Evolutionary conservation across 2,329 filamentous ascomycete genomes (phyloP), one percentile per base, ranked within the genome.

Genomic region (Aspergillus costaricaensis): DNA sequence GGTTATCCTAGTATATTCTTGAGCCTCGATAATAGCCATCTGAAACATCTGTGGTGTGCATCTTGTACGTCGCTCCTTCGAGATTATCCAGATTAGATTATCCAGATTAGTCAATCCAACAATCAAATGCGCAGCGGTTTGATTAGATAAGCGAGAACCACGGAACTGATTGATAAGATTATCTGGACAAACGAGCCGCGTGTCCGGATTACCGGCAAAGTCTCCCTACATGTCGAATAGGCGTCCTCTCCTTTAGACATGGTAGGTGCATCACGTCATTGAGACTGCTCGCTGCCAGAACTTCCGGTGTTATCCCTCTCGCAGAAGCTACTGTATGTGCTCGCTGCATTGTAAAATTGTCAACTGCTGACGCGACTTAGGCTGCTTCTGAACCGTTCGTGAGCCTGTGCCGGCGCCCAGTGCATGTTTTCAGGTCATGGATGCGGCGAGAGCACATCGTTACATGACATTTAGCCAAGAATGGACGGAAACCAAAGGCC

Each of bases 121-220:
- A 27, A 27, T 8, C 25, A 27, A 30, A 12, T 30, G 27, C 7
- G 6, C 25, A 32, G 30, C 30, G 10, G 12, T 36, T 3, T 44
- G 21, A 21, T 10, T 50, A 32, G 25, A 38, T 51, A 32, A 36
- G 30, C 17, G 12, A 27, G 50, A 52, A 55, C 23, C 14, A 36
- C 27, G 51, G n/a, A 12, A 30, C 19, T 59, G 64, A 66, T 66
- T 51, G 64, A 70, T 70, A 67, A 68, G 65, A 67, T 68, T 61
- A 65, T 56, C 38, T 58, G 38, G 27, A 21, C 15, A 15, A 48
- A 56, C 25, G 49, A 55, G 60, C 59, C 59, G 55, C 59, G 63
- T 68, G 64, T 65, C 64, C 63, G 58, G 51, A 30, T 50, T 44
- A 58, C 38, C 21, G 27, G 17, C 36, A 41, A 43, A 57, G 41